Evolutionary conservation across 495 filamentous ascomycete genomes (phyloP).

Genomic region (Trichoderma erinaceum): DNA sequence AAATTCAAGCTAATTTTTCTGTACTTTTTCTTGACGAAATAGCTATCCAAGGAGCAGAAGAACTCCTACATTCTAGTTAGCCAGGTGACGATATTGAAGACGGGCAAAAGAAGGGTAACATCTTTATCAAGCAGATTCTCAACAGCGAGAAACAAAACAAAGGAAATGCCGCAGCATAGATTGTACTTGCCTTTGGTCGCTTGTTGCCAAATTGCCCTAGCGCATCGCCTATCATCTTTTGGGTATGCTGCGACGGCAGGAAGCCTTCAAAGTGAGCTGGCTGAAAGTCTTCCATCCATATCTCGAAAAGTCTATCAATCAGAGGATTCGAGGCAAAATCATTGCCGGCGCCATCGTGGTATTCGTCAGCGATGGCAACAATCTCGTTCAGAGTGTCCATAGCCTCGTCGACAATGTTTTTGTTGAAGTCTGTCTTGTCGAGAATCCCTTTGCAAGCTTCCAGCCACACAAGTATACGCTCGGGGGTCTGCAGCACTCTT

Average conservation of each 20-base stretch:
- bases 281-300: slow-evolving; percentile 54
- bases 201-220: slow-evolving; percentile 57
- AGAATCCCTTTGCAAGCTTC: slow-evolving; percentile 55
- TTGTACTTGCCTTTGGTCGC: slow-evolving; percentile 53
- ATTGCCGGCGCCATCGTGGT: slow-evolving; percentile 31
- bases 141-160: too few relatives aligned
- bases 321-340: slow-evolving; percentile 37
- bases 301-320: slow-evolving; percentile 47
- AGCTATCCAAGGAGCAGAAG: slow-evolving; percentile 51
- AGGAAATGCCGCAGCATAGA: neutral
- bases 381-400: slow-evolving; percentile 51
- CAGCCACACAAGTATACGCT: slow-evolving; percentile 59
- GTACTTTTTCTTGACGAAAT: slow-evolving; percentile 52
- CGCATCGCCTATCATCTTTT: slow-evolving; percentile 46
- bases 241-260: slow-evolving; percentile 45
- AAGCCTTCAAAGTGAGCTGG: slow-evolving; percentile 35
- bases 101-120: slow-evolving; percentile 16
- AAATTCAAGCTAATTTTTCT: slow-evolving; percentile 53
- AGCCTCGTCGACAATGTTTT: slow-evolving; percentile 52
- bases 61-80: slow-evolving; percentile 43
- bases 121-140: neutral
- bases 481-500: slow-evolving; percentile 49
- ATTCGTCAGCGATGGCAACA: slow-evolving; percentile 52
- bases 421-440: slow-evolving; percentile 48
- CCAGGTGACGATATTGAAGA: neutral